These are phyloP conservation scores for Trametes meyenii DNA, from an alignment of 768 basidiomycete genomes.

Conservation along the genomic window DNA sequence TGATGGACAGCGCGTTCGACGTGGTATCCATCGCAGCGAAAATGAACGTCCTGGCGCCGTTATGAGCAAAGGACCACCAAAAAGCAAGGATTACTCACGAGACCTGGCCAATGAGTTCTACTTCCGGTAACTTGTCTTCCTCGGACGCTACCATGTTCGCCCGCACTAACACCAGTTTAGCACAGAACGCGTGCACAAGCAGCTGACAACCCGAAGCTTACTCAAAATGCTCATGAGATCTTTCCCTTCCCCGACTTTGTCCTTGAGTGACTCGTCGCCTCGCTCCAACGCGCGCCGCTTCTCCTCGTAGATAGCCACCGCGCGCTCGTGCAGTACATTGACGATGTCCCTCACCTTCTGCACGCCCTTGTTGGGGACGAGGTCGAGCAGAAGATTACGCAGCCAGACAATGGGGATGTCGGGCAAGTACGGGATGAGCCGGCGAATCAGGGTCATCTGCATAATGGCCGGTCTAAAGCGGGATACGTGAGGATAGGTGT, in stretches of 20 bases:
- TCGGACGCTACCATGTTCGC: conserved; percentile 23
- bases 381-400: background rate
- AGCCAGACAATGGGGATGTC: background rate
- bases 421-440: conserved; percentile 3
- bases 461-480: background rate
- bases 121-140: conserved; percentile 29
- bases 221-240: conserved; percentile 33
- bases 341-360: background rate
- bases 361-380: conserved; percentile 6
- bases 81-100: conserved; percentile 19
- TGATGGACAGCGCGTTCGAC: conserved; percentile 18
- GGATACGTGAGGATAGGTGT: background rate
- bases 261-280: conserved; percentile 22
- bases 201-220: conserved; percentile 7
- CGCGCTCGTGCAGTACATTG: conserved; percentile 3
- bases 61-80: background rate
- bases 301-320: conserved; percentile 34
- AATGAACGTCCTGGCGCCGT: conserved; percentile 7
- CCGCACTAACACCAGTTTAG: conserved; percentile 15
- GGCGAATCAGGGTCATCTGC: background rate
- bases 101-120: conserved; percentile 32
- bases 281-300: conserved; percentile 15
- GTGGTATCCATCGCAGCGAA: conserved; percentile 21
- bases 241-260: conserved; percentile 30
- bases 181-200: background rate